Evolutionary conservation across 306 rosid species (phyloP), one percentile per base, ranked within the genome.

Genomic region (Malus sieversii): DNA sequence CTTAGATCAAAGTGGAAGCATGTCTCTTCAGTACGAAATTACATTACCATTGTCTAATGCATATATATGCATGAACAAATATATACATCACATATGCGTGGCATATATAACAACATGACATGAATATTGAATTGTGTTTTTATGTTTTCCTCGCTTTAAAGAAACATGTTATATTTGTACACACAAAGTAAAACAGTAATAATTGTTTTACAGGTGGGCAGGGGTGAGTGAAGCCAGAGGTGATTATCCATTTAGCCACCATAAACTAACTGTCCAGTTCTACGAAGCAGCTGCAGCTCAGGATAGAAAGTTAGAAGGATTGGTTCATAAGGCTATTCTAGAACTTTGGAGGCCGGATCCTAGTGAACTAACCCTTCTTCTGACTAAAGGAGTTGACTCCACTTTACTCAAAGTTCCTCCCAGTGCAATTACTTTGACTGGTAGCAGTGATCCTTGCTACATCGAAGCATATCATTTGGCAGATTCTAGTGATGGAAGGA

Each of bases 171-270:
- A 23, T 23, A 35, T 66, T 35, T 35, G 16, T 33, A 33, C 35
- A 5, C 48, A 35, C 70, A 10, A 66, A 10, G n/a, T 38, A 65
- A 74, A 16, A 23, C 38, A 35, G 68, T 63, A 5, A 40, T 40
- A 10, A 69, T 75, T 76, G 77, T 53, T 79, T 79, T 84, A 76
- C 93, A 95, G 99, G 87, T 95, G 99, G 99, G 80, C 92, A 4
- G 98, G 96, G 79, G 97, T 95, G 73, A 89, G 96, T 79, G 89
- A 84, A 74, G 97, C 97, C 80, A 88, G 98, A 85, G 99, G 98
- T 71, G 99, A 95, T 82, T 95, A 95, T 83, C 99, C 99, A 62
- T 95, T 95, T 87, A 95, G 99, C 87, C 99, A 95, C 87, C 99
- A 95, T 85, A 95, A 95, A 84, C 90, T 95, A 84, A 92, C 97